phyloP scores from a whole-genome alignment of 768 basidiomycete genomes.

The Phylloporus scabripes region DNA sequence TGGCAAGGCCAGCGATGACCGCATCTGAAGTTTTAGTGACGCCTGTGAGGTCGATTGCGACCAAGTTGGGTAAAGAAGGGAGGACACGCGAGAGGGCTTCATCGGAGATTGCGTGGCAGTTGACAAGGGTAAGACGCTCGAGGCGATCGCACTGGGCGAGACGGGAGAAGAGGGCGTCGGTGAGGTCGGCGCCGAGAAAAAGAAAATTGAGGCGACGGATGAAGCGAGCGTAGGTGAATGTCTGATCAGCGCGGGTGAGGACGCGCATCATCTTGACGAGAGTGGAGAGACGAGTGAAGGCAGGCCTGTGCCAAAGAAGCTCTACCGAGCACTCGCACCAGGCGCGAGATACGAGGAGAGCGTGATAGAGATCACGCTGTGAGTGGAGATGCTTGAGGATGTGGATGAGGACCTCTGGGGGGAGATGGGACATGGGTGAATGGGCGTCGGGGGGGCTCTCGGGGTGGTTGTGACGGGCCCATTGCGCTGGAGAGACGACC shows the following conservation, averaged over 20 bases:
- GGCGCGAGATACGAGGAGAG: slow-evolving; percentile 75
- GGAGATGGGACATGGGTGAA: slow-evolving; percentile 64
- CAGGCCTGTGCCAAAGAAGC: slow-evolving; percentile 90
- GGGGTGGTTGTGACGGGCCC: slow-evolving; percentile 39
- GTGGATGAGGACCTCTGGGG: slow-evolving; percentile 89
- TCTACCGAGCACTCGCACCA: slow-evolving; percentile 98
- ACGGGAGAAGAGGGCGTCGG: slow-evolving; percentile 65
- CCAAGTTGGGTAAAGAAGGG: slow-evolving; percentile 65
- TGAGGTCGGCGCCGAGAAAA: slow-evolving; percentile 60
- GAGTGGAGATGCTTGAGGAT: slow-evolving; percentile 81
- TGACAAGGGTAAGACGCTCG: slow-evolving; percentile 85
- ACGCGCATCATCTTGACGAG: slow-evolving; percentile 76
- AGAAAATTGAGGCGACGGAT: slow-evolving; percentile 90
- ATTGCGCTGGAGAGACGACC: slow-evolving; percentile 61
- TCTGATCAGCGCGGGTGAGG: slow-evolving; percentile 56
- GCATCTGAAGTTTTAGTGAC: slow-evolving; percentile 64
- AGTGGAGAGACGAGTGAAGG: slow-evolving; percentile 60
- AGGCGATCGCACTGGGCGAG: slow-evolving; percentile 73
- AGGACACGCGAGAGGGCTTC: slow-evolving; percentile 60
- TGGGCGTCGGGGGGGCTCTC: slow-evolving; percentile 30
- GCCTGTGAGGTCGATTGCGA: slow-evolving; percentile 80
- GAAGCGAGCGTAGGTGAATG: slow-evolving; percentile 84
- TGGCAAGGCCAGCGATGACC: slow-evolving; percentile 66
- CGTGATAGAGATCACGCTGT: slow-evolving; percentile 64
- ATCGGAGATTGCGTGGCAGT: slow-evolving; percentile 65